These are phyloP conservation scores for Immersiporthe knoxdaviesiana DNA, from an alignment of 2,329 filamentous ascomycete genomes.

Conservation along the genomic window DNA sequence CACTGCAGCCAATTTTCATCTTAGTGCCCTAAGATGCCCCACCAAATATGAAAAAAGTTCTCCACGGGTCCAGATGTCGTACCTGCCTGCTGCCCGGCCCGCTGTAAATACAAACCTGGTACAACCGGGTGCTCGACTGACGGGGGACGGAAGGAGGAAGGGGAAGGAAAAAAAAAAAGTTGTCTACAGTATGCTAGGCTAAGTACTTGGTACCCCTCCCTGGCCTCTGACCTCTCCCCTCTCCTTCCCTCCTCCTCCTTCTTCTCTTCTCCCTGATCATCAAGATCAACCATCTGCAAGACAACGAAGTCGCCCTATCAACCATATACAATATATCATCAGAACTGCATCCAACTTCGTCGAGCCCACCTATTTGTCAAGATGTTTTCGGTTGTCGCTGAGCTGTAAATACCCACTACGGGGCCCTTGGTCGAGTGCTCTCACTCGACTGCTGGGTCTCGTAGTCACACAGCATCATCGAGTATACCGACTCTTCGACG, in stretches of 20 bases:
- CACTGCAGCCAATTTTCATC: conserved; percentile 2
- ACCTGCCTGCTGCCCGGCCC: conserved; percentile 12
- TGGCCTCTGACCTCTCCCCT: conserved; percentile 32
- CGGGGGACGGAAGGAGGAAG: neutral
- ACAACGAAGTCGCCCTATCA: conserved; percentile 68
- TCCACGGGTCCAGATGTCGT: conserved; percentile 19
- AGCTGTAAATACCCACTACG: conserved; percentile 91
- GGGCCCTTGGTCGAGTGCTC: conserved; percentile 56
- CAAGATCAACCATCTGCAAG: conserved; percentile 47
- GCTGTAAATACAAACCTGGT: conserved; percentile 1
- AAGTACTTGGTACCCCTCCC: conserved; percentile 23
- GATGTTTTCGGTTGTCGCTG: conserved; percentile 79
- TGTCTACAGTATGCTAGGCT: conserved; percentile 22
- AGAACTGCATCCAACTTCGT: conserved; percentile 62
- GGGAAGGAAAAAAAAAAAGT: conserved; percentile 32
- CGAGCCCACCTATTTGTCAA: conserved; percentile 58
- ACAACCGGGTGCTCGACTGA: neutral
- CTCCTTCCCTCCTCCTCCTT: conserved; percentile 37
- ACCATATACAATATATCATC: conserved; percentile 40
- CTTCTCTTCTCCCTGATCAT: conserved; percentile 40
- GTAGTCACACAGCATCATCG: conserved; percentile 86
- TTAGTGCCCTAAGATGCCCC: conserved; percentile 10
- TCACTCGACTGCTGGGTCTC: conserved; percentile 55
- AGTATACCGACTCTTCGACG: conserved; percentile 71
- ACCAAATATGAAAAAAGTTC: conserved; percentile 20